Conservation (phyloP, 208 protist species). For the Crithidia brevicula region DNA sequence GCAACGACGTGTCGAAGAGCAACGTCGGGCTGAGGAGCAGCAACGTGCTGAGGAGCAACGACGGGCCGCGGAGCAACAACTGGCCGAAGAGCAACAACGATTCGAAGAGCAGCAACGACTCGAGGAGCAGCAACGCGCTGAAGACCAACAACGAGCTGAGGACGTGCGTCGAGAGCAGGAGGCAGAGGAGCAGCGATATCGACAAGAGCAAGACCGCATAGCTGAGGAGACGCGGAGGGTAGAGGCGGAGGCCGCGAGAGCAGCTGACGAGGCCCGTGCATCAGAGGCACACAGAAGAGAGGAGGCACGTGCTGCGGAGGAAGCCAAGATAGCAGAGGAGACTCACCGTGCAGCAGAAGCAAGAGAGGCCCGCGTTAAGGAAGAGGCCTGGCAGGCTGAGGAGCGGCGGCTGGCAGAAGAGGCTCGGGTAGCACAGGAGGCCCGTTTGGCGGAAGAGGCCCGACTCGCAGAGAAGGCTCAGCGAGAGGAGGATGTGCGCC, state of each 20-base stretch:
- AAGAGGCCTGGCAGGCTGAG: constrained; percentile 7
- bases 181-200: neutral
- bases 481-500: neutral
- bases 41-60: neutral
- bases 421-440: neutral
- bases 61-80: neutral
- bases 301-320: constrained; percentile 4
- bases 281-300: neutral
- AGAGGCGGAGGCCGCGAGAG: constrained; percentile 7
- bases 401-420: constrained; percentile 2
- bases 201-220: neutral
- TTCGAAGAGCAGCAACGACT: neutral
- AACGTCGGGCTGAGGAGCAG: neutral
- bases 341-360: constrained; percentile 11
- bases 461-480: neutral
- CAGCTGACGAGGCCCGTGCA: neutral
- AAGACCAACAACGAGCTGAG: neutral
- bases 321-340: neutral
- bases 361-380: constrained; percentile 9
- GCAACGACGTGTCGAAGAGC: neutral
- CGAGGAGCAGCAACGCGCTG: no score
- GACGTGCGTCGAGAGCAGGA: constrained; percentile 2
- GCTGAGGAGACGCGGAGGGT: neutral
- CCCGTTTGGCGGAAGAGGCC: neutral
- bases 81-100: neutral